Evolutionary conservation across 176 grass and related monocot genomes (phyloP).

Genomic region (Carex parvula): DNA sequence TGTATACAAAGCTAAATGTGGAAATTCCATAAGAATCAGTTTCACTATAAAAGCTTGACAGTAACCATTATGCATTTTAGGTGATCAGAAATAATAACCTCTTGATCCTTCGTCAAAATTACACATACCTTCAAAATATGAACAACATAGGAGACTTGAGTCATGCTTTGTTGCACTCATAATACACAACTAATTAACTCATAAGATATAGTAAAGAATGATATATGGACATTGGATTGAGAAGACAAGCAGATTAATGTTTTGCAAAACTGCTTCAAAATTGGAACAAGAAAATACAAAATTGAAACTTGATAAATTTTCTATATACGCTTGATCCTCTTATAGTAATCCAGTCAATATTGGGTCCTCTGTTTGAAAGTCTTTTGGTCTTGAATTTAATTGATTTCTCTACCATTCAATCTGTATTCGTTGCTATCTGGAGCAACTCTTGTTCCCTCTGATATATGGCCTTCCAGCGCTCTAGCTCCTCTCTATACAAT

Average conservation of each 20-base stretch:
- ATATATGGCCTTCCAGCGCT: constrained; percentile 71
- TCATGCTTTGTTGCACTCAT: neutral
- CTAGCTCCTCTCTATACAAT: constrained; percentile 76
- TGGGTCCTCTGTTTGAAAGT: constrained; percentile 25
- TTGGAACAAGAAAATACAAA: constrained; percentile 33
- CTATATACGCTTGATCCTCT: constrained; percentile 25
- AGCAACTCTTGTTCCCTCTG: constrained; percentile 64
- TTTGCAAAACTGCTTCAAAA: constrained; percentile 18
- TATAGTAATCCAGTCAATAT: constrained; percentile 12
- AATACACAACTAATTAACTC: neutral
- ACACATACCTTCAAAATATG: neutral
- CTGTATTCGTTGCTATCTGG: constrained; percentile 44
- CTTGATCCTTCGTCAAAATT: neutral
- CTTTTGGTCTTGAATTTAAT: constrained; percentile 19
- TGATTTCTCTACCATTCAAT: constrained; percentile 31
- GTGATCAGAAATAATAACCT: neutral
- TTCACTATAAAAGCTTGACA: neutral
- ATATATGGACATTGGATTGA: constrained; percentile 15
- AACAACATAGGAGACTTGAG: neutral
- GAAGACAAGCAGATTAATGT: constrained; percentile 32
- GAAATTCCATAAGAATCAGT: neutral
- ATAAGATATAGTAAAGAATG: constrained; percentile 7
- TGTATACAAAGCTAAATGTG: neutral
- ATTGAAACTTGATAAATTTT: constrained; percentile 29
- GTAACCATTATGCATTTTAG: neutral